Conservation (phyloP, 495 filamentous ascomycete genomes). For the Aspergillus steynii region DNA sequence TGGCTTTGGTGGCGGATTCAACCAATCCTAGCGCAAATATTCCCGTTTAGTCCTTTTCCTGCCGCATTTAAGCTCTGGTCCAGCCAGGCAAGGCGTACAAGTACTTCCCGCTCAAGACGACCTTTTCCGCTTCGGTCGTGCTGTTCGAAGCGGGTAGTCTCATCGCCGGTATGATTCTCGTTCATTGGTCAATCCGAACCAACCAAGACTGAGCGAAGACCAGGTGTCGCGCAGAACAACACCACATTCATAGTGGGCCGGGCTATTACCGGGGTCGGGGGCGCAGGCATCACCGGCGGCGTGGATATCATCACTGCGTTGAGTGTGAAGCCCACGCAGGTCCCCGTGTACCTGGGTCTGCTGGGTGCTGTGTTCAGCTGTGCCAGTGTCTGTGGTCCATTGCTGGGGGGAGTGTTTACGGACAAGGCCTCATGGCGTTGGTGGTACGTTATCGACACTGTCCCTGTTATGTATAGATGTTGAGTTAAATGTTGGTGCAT, state of each 20-base stretch:
- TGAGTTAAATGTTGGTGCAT: not conserved
- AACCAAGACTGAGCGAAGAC: not conserved
- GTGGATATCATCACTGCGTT: conserved; percentile 38
- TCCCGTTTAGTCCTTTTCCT: too few relatives aligned
- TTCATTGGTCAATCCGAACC: not conserved
- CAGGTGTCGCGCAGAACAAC: not conserved
- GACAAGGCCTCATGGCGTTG: conserved; percentile 47
- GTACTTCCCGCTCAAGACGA: not conserved
- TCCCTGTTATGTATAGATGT: conserved; percentile 8
- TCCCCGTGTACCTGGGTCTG: conserved; percentile 39
- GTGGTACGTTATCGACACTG: conserved; percentile 34
- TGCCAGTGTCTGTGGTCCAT: conserved; percentile 44
- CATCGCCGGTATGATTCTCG: not conserved
- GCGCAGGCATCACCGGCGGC: conserved; percentile 29
- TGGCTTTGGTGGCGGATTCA: too few relatives aligned
- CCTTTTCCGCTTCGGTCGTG: not conserved
- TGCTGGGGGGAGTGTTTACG: conserved; percentile 51
- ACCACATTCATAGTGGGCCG: not conserved
- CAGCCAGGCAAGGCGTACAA: not conserved
- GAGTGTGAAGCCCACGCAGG: conserved; percentile 27
- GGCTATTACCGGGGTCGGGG: conserved; percentile 21
- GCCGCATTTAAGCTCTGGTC: too few relatives aligned
- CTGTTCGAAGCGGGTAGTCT: not conserved
- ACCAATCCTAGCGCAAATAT: too few relatives aligned
- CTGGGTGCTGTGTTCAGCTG: conserved; percentile 39